Evolutionary conservation across 148 eudicot species (phyloP).

Genomic region (Hydrangea macrophylla): DNA sequence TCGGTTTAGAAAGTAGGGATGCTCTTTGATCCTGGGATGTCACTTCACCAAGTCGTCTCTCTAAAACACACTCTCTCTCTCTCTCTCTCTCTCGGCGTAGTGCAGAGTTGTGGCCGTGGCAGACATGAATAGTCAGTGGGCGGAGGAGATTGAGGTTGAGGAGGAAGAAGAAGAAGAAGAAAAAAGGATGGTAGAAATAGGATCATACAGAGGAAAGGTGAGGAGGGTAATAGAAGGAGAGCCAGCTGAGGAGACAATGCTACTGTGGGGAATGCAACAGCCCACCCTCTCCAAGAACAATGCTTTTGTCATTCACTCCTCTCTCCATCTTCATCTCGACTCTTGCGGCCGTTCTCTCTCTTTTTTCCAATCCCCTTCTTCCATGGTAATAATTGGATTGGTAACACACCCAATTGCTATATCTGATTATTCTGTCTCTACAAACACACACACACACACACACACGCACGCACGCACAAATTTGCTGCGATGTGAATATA

Average conservation of each 20-base stretch:
- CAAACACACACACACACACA: too few species aligned
- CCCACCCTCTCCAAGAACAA: slow-evolving; percentile 66
- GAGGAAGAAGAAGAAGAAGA: slow-evolving; percentile 30
- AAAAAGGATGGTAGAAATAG: slow-evolving; percentile 38
- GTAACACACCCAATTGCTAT: too few species aligned
- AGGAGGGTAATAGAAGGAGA: slow-evolving; percentile 31
- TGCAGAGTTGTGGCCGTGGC: too few species aligned
- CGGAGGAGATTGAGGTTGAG: neutral
- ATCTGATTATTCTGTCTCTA: too few species aligned
- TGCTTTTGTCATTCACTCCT: slow-evolving; percentile 66
- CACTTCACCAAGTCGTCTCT: too few species aligned
- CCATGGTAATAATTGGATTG: slow-evolving; percentile 63
- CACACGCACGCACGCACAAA: too few species aligned
- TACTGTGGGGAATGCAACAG: slow-evolving; percentile 86
- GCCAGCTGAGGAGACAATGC: slow-evolving; percentile 68
- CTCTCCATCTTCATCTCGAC: slow-evolving; percentile 60
- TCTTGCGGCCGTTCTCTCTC: slow-evolving; percentile 82
- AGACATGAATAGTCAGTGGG: too few species aligned
- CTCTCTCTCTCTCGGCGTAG: too few species aligned
- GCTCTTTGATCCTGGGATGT: too few species aligned
- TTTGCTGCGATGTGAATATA: too few species aligned
- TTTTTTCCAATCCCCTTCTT: slow-evolving; percentile 85
- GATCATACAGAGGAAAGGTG: slow-evolving; percentile 52
- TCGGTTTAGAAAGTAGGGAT: too few species aligned
- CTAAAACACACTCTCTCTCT: too few species aligned